Evolutionary conservation across 352 stramenopile species (phyloP).

Genomic region (Halophytophthora polymorphica): DNA sequence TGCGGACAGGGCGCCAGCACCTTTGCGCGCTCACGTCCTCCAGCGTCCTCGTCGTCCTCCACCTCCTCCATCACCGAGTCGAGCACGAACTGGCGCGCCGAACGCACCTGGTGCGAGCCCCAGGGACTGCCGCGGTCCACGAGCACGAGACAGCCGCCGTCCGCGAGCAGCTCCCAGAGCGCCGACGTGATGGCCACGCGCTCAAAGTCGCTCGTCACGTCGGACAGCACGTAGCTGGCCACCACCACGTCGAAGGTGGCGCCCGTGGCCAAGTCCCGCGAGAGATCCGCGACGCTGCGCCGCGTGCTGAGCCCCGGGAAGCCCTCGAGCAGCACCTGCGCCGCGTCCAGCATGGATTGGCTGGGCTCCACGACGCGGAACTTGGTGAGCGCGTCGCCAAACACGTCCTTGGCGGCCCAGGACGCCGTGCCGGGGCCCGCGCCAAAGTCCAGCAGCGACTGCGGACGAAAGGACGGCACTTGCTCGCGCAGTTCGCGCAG

Average conservation of each 20-base stretch:
- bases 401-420: slow-evolving; percentile 78
- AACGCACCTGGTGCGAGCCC: slow-evolving; percentile 81
- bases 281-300: slow-evolving; percentile 69
- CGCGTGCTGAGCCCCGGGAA: slow-evolving; percentile 76
- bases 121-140: slow-evolving; percentile 79
- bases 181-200: slow-evolving; percentile 72
- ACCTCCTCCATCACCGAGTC: slow-evolving; percentile 54
- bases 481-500: slow-evolving; percentile 60
- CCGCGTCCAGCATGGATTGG: slow-evolving; percentile 84
- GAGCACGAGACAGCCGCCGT: slow-evolving; percentile 68
- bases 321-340: slow-evolving; percentile 61
- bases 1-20: slow-evolving; percentile 80
- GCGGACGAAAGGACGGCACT: slow-evolving; percentile 52
- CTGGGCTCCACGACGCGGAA: slow-evolving; percentile 82
- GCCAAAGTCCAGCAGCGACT: slow-evolving; percentile 77
- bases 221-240: slow-evolving; percentile 71
- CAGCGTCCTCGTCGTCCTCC: slow-evolving; percentile 22
- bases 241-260: slow-evolving; percentile 80
- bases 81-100: slow-evolving; percentile 81
- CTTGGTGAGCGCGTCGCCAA: slow-evolving; percentile 46
- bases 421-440: slow-evolving; percentile 67
- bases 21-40: slow-evolving; percentile 26
- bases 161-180: slow-evolving; percentile 76
- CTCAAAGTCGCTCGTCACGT: slow-evolving; percentile 84
- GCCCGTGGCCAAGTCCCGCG: slow-evolving; percentile 56